Base-by-base conservation (phyloP, 768 basidiomycete genomes). In the Leccinum imitatum region DNA sequence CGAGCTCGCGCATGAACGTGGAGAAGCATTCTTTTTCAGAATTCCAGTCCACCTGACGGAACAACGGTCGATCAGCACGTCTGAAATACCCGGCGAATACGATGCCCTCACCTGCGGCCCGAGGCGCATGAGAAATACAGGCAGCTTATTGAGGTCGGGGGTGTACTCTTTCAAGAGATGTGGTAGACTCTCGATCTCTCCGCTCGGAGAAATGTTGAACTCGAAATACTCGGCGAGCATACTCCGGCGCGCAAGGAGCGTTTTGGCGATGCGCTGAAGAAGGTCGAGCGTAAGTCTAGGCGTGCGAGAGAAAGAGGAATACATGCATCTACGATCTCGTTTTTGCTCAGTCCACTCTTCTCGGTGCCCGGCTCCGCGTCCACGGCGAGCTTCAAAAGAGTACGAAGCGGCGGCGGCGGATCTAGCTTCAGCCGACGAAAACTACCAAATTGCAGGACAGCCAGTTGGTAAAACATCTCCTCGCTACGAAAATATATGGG, bases 171-270 rank as follows among this genome's bases (percentile, higher is more conserved):
- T 82, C 47, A 98, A 79, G 11, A 99, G 78, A 51, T 95, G 78
- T 0, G 97, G 97, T 13, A 99, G 69, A 58, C 82, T 85, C 65
- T 88, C 82, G n/a, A 98, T 75, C 23, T 77, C 70, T 1, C 92
- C 95, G 3, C 82, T 76, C 0, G 80, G 77, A 6, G 84, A 82
- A 63, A 99, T 89, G 25, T 75, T 73, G 19, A 98, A 73, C 2
- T 87, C 88, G 70, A 98, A 98, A 74, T 99, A 98, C 63, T 98
- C 97, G 2, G 83, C 77, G 3, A 98, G 78, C 95, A 99, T 98
- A 4, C 88, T 89, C 9, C 89, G 81, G 13, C 84, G 79, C 3
- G 76, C 69, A 57, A 85, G 76, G 2, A 94, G 73, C 6, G 82
- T 83, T n/a, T 82, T 75, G 6, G 80, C 71, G 50, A 94, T 92